Evolutionary conservation across 768 basidiomycete genomes (phyloP).

Genomic region (Lepiota venenata): DNA sequence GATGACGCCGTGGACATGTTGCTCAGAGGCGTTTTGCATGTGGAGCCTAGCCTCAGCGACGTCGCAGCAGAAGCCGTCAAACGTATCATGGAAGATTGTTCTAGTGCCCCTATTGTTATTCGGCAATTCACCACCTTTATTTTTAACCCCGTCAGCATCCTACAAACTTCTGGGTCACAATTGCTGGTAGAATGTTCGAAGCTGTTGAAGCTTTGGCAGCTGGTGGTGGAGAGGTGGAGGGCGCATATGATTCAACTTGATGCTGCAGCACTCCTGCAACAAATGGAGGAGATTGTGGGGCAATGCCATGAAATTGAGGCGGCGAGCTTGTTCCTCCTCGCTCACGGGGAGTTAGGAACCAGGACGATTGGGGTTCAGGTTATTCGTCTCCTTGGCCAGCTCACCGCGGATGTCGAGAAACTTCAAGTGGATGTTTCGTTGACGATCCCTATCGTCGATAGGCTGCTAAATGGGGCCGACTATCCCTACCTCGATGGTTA

Average conservation of each 20-base stretch:
- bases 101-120: conserved; percentile 54
- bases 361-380: conserved; percentile 50
- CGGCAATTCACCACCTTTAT: conserved; percentile 67
- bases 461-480: conserved; percentile 51
- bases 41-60: conserved; percentile 73
- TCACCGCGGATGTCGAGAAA: conserved; percentile 41
- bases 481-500: conserved; percentile 54
- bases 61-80: conserved; percentile 65
- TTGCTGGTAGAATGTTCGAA: conserved; percentile 65
- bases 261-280: conserved; percentile 35
- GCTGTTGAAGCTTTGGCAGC: conserved; percentile 71
- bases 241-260: conserved; percentile 40
- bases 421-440: conserved; percentile 24
- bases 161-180: conserved; percentile 60
- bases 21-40: conserved; percentile 77
- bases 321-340: conserved; percentile 72
- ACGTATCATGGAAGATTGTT: conserved; percentile 64
- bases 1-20: conserved; percentile 74
- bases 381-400: conserved; percentile 50
- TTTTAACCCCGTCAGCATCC: conserved; percentile 61
- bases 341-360: conserved; percentile 38
- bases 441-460: conserved; percentile 31
- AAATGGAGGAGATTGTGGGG: conserved; percentile 37
- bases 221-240: conserved; percentile 69
- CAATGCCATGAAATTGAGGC: conserved; percentile 64